Conservation (phyloP, 1,284 basidiomycete genomes). For the Ceraceosorus guamensis region DNA sequence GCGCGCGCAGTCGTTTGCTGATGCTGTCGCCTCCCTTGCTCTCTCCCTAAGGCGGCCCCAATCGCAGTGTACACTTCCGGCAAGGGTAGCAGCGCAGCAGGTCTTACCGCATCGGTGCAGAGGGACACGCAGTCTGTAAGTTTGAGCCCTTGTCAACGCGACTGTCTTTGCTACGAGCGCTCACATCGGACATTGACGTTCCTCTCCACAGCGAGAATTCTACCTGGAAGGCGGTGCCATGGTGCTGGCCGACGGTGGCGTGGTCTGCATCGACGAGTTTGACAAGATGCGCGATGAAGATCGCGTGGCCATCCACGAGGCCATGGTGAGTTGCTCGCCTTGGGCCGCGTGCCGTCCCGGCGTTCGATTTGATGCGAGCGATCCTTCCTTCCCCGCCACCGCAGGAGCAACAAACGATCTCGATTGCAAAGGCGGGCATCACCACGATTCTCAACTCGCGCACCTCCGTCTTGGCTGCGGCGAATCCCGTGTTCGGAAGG, state of each 20-base stretch:
- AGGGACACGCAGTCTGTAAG: constrained; percentile 79
- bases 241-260: constrained; percentile 96
- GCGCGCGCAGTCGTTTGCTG: constrained; percentile 3
- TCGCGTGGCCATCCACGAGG: constrained; percentile 97
- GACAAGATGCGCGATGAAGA: constrained; percentile 99
- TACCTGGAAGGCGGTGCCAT: constrained; percentile 98
- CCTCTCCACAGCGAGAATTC: constrained; percentile 71
- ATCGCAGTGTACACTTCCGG: constrained; percentile 98
- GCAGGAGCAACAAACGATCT: constrained; percentile 92
- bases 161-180: background rate
- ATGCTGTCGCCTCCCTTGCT: background rate
- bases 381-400: no score
- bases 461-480: constrained; percentile 92
- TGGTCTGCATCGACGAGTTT: constrained; percentile 99
- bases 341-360: no score
- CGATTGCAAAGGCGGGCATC: constrained; percentile 98
- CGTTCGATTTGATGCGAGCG: no score
- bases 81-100: constrained; percentile 93
- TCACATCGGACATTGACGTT: background rate
- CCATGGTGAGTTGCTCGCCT: constrained; percentile 58
- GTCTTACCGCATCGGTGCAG: constrained; percentile 95
- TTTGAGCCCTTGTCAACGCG: constrained; percentile 6
- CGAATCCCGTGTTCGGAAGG: constrained; percentile 96
- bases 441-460: constrained; percentile 95
- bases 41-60: constrained; percentile 69